Evolutionary conservation across 2,329 filamentous ascomycete genomes (phyloP).

Genomic region (Hirsutella rhossiliensis): DNA sequence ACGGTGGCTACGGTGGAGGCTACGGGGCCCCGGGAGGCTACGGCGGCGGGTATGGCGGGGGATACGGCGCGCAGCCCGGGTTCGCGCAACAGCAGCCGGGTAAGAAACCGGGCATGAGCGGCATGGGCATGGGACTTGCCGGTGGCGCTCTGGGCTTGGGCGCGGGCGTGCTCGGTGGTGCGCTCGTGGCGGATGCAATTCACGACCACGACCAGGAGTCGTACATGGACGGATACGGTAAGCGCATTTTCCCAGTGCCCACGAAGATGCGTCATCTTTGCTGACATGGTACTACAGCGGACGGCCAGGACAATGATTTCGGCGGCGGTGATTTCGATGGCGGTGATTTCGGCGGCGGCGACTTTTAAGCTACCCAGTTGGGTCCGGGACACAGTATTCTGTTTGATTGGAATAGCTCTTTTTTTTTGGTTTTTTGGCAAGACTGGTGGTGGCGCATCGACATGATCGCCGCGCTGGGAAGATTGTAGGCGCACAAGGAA

Average conservation of each 20-base stretch:
- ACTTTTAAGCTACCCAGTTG: constrained; percentile 3
- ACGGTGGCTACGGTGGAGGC: constrained; percentile 6
- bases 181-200: constrained; percentile 56
- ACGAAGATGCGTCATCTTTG: not conserved
- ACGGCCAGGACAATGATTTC: constrained; percentile 18
- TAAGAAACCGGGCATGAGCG: constrained; percentile 26
- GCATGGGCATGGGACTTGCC: constrained; percentile 45
- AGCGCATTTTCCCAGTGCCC: constrained; percentile 8
- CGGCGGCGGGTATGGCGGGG: constrained; percentile 15
- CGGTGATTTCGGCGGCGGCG: constrained; percentile 9
- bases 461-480: no score
- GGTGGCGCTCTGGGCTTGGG: constrained; percentile 71
- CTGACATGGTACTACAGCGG: constrained; percentile 12
- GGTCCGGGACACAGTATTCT: no score
- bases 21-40: constrained; percentile 13
- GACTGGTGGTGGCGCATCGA: no score
- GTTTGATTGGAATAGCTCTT: no score
- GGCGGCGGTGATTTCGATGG: constrained; percentile 17
- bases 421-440: no score
- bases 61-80: constrained; percentile 6
- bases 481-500: no score
- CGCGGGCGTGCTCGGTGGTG: constrained; percentile 70
- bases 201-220: constrained; percentile 48
- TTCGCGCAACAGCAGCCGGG: constrained; percentile 24
- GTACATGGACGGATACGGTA: constrained; percentile 33